Evolutionary conservation across 805 yeast species (phyloP).

Genomic region (Ogataea angusta): DNA sequence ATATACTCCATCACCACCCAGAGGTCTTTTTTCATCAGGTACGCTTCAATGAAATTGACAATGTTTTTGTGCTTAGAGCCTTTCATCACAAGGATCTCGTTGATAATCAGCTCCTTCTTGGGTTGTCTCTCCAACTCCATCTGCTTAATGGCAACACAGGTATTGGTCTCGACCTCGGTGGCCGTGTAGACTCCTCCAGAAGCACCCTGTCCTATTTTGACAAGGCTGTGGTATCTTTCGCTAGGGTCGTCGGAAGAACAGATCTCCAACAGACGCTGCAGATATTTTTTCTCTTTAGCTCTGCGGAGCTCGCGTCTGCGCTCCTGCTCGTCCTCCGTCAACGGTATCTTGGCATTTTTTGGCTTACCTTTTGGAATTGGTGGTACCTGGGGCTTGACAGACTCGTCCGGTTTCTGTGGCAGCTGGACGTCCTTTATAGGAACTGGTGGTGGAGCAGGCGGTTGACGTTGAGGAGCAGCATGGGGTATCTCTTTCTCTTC

Average conservation of each 20-base stretch:
- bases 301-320: constrained; percentile 78
- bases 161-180: constrained; percentile 50
- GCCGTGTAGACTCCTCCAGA: constrained; percentile 97
- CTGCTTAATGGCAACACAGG: constrained; percentile 89
- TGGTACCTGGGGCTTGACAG: neutral
- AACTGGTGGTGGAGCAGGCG: constrained; percentile 2
- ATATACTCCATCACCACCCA: constrained; percentile 99
- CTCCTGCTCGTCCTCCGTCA: constrained; percentile 57
- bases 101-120: constrained; percentile 88
- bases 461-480: constrained; percentile 2
- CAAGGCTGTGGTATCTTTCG: constrained; percentile 58
- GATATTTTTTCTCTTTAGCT: constrained; percentile 66
- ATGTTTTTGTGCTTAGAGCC: constrained; percentile 87
- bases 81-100: constrained; percentile 94
- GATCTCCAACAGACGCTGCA: constrained; percentile 66
- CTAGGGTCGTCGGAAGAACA: constrained; percentile 87
- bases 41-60: constrained; percentile 90
- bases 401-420: neutral
- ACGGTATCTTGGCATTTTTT: constrained; percentile 25
- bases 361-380: constrained; percentile 30
- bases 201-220: constrained; percentile 97
- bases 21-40: constrained; percentile 67
- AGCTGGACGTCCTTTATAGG: neutral
- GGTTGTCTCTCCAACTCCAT: constrained; percentile 95
- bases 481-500: neutral